phyloP scores from a whole-genome alignment of 441 rosid species.

The Adansonia grandidieri region DNA sequence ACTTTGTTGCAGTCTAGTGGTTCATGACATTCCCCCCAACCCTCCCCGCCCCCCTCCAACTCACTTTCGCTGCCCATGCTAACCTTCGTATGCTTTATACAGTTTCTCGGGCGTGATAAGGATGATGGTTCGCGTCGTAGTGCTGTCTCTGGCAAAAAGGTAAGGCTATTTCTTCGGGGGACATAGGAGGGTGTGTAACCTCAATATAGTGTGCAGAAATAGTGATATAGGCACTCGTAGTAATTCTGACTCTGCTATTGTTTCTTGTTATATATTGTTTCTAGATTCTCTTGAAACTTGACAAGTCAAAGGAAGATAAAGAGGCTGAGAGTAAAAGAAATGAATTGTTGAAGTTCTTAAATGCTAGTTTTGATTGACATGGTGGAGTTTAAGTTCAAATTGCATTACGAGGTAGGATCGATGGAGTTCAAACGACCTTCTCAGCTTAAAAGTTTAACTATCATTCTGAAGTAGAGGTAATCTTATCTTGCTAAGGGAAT shows the following conservation, averaged over 20 bases:
- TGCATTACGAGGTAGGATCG: background rate
- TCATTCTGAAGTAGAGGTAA: background rate
- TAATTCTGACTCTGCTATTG: background rate
- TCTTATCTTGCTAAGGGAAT: background rate
- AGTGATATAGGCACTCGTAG: background rate
- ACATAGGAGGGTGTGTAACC: background rate
- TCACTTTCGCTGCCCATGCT: background rate
- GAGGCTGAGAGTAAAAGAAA: slow-evolving; percentile 85
- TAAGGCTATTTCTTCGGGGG: slow-evolving; percentile 26
- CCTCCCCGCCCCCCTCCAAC: too few relatives aligned
- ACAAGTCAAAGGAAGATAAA: slow-evolving; percentile 92
- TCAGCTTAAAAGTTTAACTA: background rate
- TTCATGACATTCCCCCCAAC: background rate
- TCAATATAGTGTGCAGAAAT: background rate
- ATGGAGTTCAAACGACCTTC: background rate
- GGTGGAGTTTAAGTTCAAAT: slow-evolving; percentile 16
- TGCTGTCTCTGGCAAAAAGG: slow-evolving; percentile 97
- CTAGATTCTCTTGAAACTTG: slow-evolving; percentile 86
- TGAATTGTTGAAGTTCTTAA: slow-evolving; percentile 88
- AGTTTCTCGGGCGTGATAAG: slow-evolving; percentile 81
- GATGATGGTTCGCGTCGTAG: slow-evolving; percentile 85
- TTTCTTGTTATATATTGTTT: slow-evolving; percentile 21
- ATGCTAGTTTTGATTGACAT: slow-evolving; percentile 85
- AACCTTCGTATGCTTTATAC: slow-evolving; percentile 13
- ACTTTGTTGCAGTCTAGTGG: slow-evolving; percentile 22